phyloP scores from a whole-genome alignment of 805 yeast genomes.

The Candida jianshihensis region DNA sequence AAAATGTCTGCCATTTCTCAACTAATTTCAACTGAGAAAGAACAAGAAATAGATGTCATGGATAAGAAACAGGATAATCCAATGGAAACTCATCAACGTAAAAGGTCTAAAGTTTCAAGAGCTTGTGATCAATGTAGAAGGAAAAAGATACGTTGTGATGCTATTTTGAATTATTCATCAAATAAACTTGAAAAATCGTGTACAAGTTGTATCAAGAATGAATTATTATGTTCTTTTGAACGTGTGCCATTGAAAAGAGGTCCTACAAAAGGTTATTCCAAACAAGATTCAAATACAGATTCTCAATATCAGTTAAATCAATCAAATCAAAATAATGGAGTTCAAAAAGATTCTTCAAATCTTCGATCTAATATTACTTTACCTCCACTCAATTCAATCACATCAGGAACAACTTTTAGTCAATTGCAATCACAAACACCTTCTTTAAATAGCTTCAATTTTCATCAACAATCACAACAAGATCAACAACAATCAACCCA shows the following conservation, averaged over 20 bases:
- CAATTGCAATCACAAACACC: neutral
- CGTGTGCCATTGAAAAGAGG: constrained; percentile 73
- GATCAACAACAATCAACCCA: too few relatives aligned
- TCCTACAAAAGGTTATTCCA: constrained; percentile 63
- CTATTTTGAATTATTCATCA: constrained; percentile 38
- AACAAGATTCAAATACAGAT: constrained; percentile 1
- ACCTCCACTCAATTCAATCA: constrained; percentile 8
- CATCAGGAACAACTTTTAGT: neutral
- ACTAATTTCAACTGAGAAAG: neutral
- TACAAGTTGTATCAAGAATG: constrained; percentile 53
- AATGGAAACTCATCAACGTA: constrained; percentile 27
- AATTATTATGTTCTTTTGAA: constrained; percentile 59
- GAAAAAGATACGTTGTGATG: constrained; percentile 68
- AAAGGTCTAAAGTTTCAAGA: constrained; percentile 66
- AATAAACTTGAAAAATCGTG: constrained; percentile 48
- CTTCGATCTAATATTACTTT: too few relatives aligned
- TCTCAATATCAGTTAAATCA: constrained; percentile 6
- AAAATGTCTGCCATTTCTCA: neutral
- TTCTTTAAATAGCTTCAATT: neutral
- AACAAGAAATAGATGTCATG: constrained; percentile 2
- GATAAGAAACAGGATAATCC: constrained; percentile 1
- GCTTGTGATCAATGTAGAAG: constrained; percentile 80
- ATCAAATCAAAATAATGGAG: constrained; percentile 5
- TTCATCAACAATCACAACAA: neutral
- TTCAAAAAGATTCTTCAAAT: too few relatives aligned